These are phyloP conservation scores for Astragalus membranaceus DNA, from an alignment of 306 rosid species.

Conservation along the genomic window DNA sequence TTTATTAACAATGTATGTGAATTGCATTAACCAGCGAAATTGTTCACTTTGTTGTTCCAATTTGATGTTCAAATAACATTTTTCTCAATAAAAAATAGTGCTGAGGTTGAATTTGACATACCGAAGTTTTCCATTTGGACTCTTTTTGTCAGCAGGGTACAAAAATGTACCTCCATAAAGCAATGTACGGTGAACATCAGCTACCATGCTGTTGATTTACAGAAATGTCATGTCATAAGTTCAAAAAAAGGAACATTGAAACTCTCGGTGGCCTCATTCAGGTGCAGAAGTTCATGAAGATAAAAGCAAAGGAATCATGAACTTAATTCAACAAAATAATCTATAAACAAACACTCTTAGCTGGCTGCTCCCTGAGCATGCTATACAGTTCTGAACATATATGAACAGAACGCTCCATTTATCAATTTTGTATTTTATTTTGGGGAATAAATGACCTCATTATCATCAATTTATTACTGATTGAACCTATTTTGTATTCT, in stretches of 20 bases:
- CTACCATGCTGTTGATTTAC: conserved; percentile 75
- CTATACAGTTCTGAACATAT: not conserved
- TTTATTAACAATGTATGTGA: too few species aligned
- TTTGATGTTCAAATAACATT: too few species aligned
- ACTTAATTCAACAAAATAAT: not conserved
- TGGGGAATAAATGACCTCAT: too few species aligned
- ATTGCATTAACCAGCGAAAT: too few species aligned
- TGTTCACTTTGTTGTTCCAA: too few species aligned
- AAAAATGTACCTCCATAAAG: conserved; percentile 94
- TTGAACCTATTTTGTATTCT: too few species aligned
- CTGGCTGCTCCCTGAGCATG: not conserved
- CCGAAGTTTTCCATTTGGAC: conserved; percentile 98
- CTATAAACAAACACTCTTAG: not conserved
- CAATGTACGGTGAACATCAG: conserved; percentile 97
- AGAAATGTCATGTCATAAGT: not conserved
- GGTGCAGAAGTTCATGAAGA: not conserved
- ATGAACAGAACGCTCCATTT: not conserved
- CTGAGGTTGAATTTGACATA: conserved; percentile 20
- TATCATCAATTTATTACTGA: too few species aligned
- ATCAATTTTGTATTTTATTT: too few species aligned
- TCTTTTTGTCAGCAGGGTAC: conserved; percentile 96
- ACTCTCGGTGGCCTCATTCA: not conserved
- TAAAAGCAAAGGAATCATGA: not conserved
- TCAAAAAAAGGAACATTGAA: too few species aligned
- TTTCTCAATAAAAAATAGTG: not conserved